Evolutionary conservation across 2,329 filamentous ascomycete species (phyloP), one percentile per base, ranked within the genome.

Genomic region (Rhynchosporium secalis): DNA sequence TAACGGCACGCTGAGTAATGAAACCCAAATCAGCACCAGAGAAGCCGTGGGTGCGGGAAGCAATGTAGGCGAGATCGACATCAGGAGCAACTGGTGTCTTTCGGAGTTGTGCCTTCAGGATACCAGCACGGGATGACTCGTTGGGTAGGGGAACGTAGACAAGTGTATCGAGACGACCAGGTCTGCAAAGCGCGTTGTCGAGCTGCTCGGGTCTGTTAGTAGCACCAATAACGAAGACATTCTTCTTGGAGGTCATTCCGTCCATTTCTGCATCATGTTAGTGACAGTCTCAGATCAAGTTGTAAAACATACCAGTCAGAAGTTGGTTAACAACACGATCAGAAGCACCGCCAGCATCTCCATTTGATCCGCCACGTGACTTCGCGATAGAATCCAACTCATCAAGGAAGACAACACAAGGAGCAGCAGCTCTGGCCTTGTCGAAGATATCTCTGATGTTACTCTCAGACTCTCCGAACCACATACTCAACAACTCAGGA

Each of bases 311-410:
- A 91, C 89, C 92, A 70, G 95, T 99, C 75, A 99, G 82, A 76
- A 99, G 92, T 84, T 99, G 96, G 83, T 99, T 99, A 78, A 99
- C 95, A 72, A 99, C 95, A 88, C 96, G 95, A 80, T 99, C 96
- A 52, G 94, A 98, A 68, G 95, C 95, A 85, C 95, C 95, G 69
- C 95, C 95, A 73, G 95, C 95, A 81, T 99, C 95, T 68, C 95
- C 95, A 64, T 92, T 85, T 64, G 93, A 97, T 72, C 95, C 95
- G 78, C 95, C 96, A 88, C 96, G 94, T 72, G 94, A 96, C 86
- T 99, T 99, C 78, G 96, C 95, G 76, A 99, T 99, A 0, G 95
- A 99, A 75, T 99, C 95, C 78, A 99, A 80, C 83, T 99, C 95
- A 72, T 99, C 95, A 68, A 99, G 85, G 89, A 99, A 99, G 72